Percentiles rank a stretch among this genome's conserved stretches.
These are phyloP conservation scores for Dactylellina haptotyla DNA, from an alignment of 2,329 filamentous ascomycete genomes.

Conservation along the genomic window DNA sequence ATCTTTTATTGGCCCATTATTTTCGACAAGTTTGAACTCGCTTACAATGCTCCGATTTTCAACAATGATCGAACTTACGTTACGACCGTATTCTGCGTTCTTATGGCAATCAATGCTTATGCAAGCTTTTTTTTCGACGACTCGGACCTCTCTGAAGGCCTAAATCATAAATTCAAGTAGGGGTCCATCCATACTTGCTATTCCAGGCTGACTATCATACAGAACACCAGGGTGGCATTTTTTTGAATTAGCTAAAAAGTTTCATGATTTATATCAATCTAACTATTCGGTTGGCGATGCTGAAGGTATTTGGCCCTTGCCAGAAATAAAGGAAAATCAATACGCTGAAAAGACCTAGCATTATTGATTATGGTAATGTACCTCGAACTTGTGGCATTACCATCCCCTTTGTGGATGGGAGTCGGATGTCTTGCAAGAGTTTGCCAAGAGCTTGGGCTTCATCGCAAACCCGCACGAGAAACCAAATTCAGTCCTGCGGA, in stretches of 20 bases:
- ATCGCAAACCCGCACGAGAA: conserved; percentile 43
- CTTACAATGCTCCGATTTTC: conserved; percentile 19
- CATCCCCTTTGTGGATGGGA: conserved; percentile 56
- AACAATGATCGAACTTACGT: conserved; percentile 3
- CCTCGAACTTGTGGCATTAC: conserved; percentile 56
- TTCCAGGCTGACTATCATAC: neutral
- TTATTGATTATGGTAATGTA: conserved; percentile 56
- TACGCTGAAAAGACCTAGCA: conserved; percentile 29
- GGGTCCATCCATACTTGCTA: neutral
- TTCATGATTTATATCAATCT: conserved; percentile 55
- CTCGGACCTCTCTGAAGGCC: conserved; percentile 4
- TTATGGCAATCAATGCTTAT: conserved; percentile 24
- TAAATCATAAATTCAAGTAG: conserved; percentile 17
- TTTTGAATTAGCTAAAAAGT: conserved; percentile 56
- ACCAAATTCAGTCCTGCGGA: conserved; percentile 43
- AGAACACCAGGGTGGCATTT: conserved; percentile 56
- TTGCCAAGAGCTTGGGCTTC: conserved; percentile 56
- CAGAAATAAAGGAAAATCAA: neutral
- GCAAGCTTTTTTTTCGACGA: conserved; percentile 20
- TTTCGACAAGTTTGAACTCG: conserved; percentile 7
- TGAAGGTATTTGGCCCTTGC: conserved; percentile 44
- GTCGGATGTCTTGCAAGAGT: conserved; percentile 55
- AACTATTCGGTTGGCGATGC: conserved; percentile 56
- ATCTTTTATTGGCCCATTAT: conserved; percentile 11
- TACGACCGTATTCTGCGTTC: conserved; percentile 20